Evolutionary conservation across 2,329 filamentous ascomycete species (phyloP).

Genomic region (Teratosphaeria gauchensis): DNA sequence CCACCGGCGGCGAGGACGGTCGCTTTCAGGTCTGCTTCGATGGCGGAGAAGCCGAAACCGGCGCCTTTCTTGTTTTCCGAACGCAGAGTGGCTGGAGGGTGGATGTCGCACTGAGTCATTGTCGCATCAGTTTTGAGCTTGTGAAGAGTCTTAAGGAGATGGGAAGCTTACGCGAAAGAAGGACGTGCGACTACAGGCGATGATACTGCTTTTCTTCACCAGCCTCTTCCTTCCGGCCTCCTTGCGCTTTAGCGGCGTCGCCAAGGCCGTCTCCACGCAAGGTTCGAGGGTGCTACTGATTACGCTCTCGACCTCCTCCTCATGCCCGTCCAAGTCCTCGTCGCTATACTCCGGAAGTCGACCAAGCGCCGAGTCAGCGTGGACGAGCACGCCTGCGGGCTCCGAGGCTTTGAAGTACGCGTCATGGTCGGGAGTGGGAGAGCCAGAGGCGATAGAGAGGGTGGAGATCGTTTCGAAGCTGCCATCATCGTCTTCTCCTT

Average conservation of each 20-base stretch:
- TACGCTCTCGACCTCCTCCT: not conserved
- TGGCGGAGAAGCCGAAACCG: conserved; percentile 5
- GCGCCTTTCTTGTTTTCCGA: not conserved
- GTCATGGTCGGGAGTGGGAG: not conserved
- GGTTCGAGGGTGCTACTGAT: not conserved
- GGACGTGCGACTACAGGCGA: not conserved
- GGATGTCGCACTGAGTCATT: conserved; percentile 10
- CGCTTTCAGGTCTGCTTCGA: conserved; percentile 8
- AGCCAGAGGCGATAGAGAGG: not conserved
- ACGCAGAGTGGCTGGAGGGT: conserved; percentile 1
- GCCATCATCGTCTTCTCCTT: not conserved
- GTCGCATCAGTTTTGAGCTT: not conserved
- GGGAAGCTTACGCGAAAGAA: not conserved
- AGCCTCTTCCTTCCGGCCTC: not conserved
- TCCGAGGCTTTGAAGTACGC: not conserved
- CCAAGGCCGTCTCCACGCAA: not conserved
- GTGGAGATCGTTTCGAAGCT: not conserved
- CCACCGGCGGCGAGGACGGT: conserved; percentile 9
- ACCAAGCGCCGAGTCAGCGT: not conserved
- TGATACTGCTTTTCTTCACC: not conserved
- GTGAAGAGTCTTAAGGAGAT: not conserved
- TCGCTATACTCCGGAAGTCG: not conserved
- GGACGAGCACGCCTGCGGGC: not conserved
- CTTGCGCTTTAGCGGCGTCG: not conserved
- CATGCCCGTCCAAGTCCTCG: not conserved